Evolutionary conservation across 345 rosid genomes (phyloP).

Genomic region (Noccaea bulbosa): DNA sequence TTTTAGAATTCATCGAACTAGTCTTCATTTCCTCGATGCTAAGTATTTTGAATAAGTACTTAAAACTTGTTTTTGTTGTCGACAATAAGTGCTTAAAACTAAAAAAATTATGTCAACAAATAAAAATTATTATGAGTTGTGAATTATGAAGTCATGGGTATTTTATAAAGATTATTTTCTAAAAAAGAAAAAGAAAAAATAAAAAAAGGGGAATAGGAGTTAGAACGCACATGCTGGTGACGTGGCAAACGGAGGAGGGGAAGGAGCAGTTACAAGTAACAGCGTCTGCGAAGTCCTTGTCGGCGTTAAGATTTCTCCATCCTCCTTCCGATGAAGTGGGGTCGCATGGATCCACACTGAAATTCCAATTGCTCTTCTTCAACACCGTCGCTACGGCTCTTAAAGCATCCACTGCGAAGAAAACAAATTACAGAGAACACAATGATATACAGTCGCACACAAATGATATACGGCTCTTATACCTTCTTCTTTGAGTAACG

Average conservation of each 20-base stretch:
- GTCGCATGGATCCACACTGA: constrained; percentile 61
- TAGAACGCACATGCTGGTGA: constrained; percentile 38
- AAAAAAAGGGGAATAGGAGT: neutral
- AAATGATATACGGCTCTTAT: too few relatives aligned
- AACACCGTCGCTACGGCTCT: constrained; percentile 48
- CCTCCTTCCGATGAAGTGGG: constrained; percentile 26
- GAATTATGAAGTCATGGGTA: too few relatives aligned
- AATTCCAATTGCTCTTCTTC: constrained; percentile 59
- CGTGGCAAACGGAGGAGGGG: constrained; percentile 49
- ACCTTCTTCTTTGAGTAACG: constrained; percentile 48
- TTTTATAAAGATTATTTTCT: too few relatives aligned
- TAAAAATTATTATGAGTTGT: neutral
- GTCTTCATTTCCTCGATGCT: too few relatives aligned
- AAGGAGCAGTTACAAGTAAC: constrained; percentile 55
- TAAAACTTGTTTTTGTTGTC: too few relatives aligned
- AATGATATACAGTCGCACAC: neutral
- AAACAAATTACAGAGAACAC: neutral
- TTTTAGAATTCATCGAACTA: neutral
- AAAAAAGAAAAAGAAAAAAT: neutral
- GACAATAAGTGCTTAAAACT: too few relatives aligned
- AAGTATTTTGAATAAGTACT: too few relatives aligned
- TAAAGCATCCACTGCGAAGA: constrained; percentile 52
- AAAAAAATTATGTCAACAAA: neutral
- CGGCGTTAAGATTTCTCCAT: constrained; percentile 41
- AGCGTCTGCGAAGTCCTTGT: constrained; percentile 30